Evolutionary conservation across 2,329 filamentous ascomycete genomes (phyloP).

Genomic region (Hypoxylon sp.): DNA sequence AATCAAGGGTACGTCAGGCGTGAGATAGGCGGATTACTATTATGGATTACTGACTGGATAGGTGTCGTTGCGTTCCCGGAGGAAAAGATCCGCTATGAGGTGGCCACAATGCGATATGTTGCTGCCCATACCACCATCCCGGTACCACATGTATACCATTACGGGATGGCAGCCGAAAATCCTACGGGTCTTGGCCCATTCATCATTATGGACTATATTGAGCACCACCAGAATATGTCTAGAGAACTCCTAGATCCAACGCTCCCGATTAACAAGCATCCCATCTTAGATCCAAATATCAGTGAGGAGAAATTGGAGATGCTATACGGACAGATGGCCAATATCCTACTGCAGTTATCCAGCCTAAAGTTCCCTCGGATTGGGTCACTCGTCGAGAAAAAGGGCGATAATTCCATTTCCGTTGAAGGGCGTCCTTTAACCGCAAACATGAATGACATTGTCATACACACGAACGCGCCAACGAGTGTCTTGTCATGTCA

Average conservation of each 20-base stretch:
- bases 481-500: constrained; percentile 34
- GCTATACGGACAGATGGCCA: constrained; percentile 60
- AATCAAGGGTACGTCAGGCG: constrained; percentile 40
- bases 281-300: constrained; percentile 56
- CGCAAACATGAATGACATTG: constrained; percentile 60
- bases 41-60: background rate
- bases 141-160: constrained; percentile 54
- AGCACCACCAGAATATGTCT: constrained; percentile 52
- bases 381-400: constrained; percentile 55
- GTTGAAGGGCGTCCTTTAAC: constrained; percentile 57
- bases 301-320: constrained; percentile 52
- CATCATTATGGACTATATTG: constrained; percentile 58
- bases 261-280: constrained; percentile 41
- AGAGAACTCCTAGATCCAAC: constrained; percentile 21
- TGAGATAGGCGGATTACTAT: background rate
- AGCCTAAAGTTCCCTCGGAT: constrained; percentile 56
- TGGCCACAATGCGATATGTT: constrained; percentile 55
- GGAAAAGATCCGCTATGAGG: constrained; percentile 58
- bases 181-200: constrained; percentile 56
- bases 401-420: constrained; percentile 45
- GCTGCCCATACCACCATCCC: constrained; percentile 55
- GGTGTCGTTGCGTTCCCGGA: constrained; percentile 50
- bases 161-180: constrained; percentile 53
- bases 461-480: constrained; percentile 46
- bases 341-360: constrained; percentile 59